These are phyloP conservation scores for Filobasidium floriforme DNA, from an alignment of 768 basidiomycete genomes.

Conservation along the genomic window DNA sequence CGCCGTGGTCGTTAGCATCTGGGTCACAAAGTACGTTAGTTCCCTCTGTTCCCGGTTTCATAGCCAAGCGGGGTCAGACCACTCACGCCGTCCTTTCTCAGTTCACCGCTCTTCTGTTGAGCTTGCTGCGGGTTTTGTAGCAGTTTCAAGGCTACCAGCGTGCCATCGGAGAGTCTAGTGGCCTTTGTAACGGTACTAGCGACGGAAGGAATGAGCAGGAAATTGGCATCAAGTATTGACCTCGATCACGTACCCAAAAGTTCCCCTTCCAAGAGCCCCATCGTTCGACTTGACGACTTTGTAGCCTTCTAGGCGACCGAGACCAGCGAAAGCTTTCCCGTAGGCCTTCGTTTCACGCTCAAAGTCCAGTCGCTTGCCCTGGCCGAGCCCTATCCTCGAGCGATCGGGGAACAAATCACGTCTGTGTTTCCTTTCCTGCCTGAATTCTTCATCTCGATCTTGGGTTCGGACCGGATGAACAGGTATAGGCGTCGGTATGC, in stretches of 20 bases:
- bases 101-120: constrained; percentile 1
- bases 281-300: constrained; percentile 16
- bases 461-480: neutral
- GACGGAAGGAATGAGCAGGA: neutral
- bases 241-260: constrained; percentile 20
- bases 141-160: constrained; percentile 20
- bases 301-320: constrained; percentile 15
- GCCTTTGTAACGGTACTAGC: constrained; percentile 22
- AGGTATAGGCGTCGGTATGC: neutral
- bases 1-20: constrained; percentile 80
- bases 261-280: constrained; percentile 22
- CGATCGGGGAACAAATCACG: constrained; percentile 2
- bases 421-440: neutral
- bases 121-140: constrained; percentile 22
- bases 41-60: neutral
- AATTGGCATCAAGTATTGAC: neutral
- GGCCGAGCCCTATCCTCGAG: constrained; percentile 3
- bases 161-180: constrained; percentile 7
- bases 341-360: constrained; percentile 14
- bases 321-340: constrained; percentile 11
- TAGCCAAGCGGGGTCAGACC: neutral
- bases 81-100: constrained; percentile 11
- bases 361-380: constrained; percentile 14
- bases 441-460: neutral
- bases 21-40: neutral